phyloP scores from a whole-genome alignment of 148 eudicot genomes.

The Rhododendron mucronatum region DNA sequence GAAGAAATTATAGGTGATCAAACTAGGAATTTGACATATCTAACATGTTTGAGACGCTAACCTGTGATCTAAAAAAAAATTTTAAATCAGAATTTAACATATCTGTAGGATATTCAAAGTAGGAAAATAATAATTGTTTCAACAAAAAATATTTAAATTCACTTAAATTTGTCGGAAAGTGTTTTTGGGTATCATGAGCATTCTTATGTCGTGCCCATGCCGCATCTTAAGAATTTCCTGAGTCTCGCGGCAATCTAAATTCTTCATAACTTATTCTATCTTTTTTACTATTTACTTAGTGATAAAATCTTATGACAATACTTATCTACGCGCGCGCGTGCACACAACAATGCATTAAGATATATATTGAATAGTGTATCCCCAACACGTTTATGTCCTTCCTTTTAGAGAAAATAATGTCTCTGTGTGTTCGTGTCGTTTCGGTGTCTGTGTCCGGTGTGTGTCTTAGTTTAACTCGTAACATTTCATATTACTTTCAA shows the following conservation, averaged over 20 bases:
- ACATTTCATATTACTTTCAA: not conserved
- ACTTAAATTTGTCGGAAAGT: not conserved
- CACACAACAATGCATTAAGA: not conserved
- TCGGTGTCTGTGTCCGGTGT: not conserved
- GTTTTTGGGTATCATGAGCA: not conserved
- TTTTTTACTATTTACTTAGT: not conserved
- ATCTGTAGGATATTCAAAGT: not conserved
- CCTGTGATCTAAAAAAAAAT: not conserved
- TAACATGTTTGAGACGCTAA: not conserved
- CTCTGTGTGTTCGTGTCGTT: not conserved
- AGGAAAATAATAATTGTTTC: not conserved
- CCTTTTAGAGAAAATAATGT: not conserved
- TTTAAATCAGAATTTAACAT: not conserved
- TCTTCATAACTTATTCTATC: not conserved
- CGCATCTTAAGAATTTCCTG: not conserved
- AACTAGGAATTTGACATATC: not conserved
- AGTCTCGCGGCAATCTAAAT: not conserved
- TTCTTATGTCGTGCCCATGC: not conserved
- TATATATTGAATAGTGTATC: not conserved
- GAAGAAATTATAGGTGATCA: not conserved
- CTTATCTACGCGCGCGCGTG: not conserved
- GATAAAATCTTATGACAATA: not conserved
- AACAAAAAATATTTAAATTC: not conserved
- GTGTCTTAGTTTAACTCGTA: not conserved
- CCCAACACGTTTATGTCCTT: not conserved